Percentiles rank a stretch among this genome's conserved stretches.
Evolutionary conservation across 2,329 filamentous ascomycete genomes (phyloP).

Genomic region (Chaetomiaceae sp.): DNA sequence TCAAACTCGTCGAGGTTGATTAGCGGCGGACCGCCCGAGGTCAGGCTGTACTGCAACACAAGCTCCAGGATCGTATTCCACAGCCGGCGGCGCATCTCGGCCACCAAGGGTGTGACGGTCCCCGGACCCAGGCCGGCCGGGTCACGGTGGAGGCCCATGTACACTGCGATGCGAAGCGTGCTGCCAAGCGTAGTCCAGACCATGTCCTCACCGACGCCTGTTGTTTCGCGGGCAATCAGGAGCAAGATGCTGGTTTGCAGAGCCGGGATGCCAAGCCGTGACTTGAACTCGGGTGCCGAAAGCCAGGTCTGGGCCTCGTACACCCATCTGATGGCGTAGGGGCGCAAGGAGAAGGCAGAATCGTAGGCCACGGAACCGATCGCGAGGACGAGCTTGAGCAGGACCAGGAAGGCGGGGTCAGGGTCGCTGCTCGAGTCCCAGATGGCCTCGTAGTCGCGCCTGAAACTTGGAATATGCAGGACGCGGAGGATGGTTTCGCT

Average conservation of each 20-base stretch:
- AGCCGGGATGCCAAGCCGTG: constrained; percentile 44
- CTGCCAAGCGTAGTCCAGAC: constrained; percentile 45
- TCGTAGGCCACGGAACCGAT: constrained; percentile 52
- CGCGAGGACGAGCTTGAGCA: constrained; percentile 54
- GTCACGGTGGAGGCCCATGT: constrained; percentile 50
- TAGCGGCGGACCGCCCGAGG: constrained; percentile 43
- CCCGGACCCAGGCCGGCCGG: constrained; percentile 37
- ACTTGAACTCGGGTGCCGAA: constrained; percentile 50
- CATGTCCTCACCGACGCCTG: constrained; percentile 40
- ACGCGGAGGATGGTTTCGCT: constrained; percentile 46
- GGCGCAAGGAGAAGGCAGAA: constrained; percentile 45
- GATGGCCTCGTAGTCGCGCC: constrained; percentile 44
- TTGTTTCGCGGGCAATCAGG: constrained; percentile 38
- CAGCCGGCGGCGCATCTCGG: constrained; percentile 47
- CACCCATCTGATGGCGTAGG: constrained; percentile 51
- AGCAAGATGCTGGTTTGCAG: constrained; percentile 46
- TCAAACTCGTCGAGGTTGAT: constrained; percentile 45
- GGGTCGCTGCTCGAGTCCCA: constrained; percentile 36
- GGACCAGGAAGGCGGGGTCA: constrained; percentile 47
- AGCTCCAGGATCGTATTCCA: constrained; percentile 53
- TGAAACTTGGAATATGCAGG: constrained; percentile 49
- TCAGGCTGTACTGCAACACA: constrained; percentile 41
- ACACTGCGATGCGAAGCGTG: constrained; percentile 43
- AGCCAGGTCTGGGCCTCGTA: constrained; percentile 55
- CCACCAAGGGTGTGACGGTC: constrained; percentile 31